Evolutionary conservation across 352 stramenopile genomes (phyloP).

Genomic region (Phytophthora palmivora): DNA sequence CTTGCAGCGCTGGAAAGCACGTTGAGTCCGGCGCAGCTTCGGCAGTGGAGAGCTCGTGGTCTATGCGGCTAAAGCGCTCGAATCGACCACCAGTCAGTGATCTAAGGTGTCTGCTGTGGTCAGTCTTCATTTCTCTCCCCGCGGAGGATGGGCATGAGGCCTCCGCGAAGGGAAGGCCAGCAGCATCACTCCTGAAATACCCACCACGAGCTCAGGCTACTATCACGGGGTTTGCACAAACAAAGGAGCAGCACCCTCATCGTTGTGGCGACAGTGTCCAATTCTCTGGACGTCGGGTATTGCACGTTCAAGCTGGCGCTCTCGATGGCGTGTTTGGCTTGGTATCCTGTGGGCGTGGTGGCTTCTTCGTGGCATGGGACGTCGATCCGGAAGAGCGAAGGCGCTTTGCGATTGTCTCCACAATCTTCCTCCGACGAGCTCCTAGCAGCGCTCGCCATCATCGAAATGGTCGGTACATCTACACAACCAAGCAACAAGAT

Average conservation of each 20-base stretch:
- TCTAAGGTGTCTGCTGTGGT: too few relatives aligned
- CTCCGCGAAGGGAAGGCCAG: too few relatives aligned
- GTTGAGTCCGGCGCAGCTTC: slow-evolving; percentile 12
- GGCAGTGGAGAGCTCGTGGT: too few relatives aligned
- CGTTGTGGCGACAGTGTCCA: slow-evolving; percentile 8
- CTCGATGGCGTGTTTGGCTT: neutral
- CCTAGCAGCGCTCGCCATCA: slow-evolving; percentile 16
- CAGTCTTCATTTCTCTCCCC: slow-evolving; percentile 6
- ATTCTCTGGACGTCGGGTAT: neutral
- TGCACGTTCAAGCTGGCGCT: neutral
- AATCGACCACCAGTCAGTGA: too few relatives aligned
- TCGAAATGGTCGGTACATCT: slow-evolving; percentile 5
- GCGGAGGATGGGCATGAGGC: slow-evolving; percentile 13
- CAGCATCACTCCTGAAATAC: slow-evolving; percentile 8
- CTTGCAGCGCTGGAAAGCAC: slow-evolving; percentile 9
- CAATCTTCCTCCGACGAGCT: slow-evolving; percentile 6
- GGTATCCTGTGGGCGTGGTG: neutral
- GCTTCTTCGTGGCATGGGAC: neutral
- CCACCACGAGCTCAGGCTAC: slow-evolving; percentile 10
- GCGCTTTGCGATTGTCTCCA: slow-evolving; percentile 10
- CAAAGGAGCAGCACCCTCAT: slow-evolving; percentile 1
- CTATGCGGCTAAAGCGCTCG: too few relatives aligned
- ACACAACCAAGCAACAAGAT: neutral
- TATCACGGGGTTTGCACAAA: slow-evolving; percentile 23
- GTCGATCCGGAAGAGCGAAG: slow-evolving; percentile 15